A percentile compares a stretch with the other conserved stretches of the same genome.
Evolutionary conservation across 306 rosid genomes (phyloP).

Genomic region (apple (Malus domestica)): DNA sequence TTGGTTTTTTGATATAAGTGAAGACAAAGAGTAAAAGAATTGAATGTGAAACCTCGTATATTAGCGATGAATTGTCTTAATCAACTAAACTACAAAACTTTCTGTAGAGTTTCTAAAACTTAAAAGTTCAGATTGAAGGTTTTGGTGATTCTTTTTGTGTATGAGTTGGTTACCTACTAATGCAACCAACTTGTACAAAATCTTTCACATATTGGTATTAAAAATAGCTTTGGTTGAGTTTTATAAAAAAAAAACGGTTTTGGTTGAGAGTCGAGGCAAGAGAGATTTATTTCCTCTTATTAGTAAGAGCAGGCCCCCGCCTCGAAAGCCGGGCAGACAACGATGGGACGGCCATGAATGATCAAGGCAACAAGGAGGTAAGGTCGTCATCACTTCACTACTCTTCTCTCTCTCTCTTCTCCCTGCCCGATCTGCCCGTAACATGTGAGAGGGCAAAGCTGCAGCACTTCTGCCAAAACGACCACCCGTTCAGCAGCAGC

Average conservation of each 20-base stretch:
- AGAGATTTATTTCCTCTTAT: neutral
- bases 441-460: conserved; percentile 42
- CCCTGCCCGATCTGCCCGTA: conserved; percentile 12
- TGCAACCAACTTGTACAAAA: no score
- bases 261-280: neutral
- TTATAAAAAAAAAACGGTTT: neutral
- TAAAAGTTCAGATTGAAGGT: no score
- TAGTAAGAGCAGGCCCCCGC: conserved; percentile 27
- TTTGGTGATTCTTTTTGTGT: no score
- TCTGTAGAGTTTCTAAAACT: no score
- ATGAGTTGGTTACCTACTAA: no score
- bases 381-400: conserved; percentile 34
- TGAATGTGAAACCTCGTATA: no score
- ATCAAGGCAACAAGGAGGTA: conserved; percentile 20
- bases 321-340: conserved; percentile 62
- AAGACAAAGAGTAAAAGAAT: no score
- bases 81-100: no score
- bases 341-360: conserved; percentile 33
- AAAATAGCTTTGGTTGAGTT: no score
- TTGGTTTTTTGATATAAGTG: no score
- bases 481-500: conserved; percentile 34
- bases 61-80: no score
- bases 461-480: conserved; percentile 13
- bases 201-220: neutral
- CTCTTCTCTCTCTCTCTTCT: neutral